Evolutionary conservation across 1,284 basidiomycete genomes (phyloP).

Genomic region (Cryptococcus sp.): DNA sequence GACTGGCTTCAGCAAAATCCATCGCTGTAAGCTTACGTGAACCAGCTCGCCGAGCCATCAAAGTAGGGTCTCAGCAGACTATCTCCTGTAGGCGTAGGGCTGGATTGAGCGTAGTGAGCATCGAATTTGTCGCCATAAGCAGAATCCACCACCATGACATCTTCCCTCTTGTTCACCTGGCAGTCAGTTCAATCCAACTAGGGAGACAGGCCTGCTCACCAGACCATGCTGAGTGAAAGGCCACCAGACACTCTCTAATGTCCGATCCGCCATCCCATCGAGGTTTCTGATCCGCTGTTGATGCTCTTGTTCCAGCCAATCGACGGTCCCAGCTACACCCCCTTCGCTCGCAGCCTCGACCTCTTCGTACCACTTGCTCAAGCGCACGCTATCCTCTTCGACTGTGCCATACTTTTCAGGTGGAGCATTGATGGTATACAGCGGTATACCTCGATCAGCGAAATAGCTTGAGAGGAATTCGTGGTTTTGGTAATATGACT

Average conservation of each 20-base stretch:
- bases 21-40: constrained; percentile 58
- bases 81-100: constrained; percentile 7
- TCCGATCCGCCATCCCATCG: constrained; percentile 70
- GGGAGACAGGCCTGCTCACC: constrained; percentile 16
- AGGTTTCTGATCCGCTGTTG: constrained; percentile 62
- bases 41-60: constrained; percentile 95
- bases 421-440: constrained; percentile 37
- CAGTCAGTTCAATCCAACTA: background rate
- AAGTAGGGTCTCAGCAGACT: constrained; percentile 65
- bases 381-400: constrained; percentile 55
- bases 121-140: constrained; percentile 83
- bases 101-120: constrained; percentile 52
- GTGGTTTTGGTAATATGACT: constrained; percentile 79
- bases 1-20: constrained; percentile 41
- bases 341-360: constrained; percentile 33
- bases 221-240: constrained; percentile 89
- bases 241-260: constrained; percentile 86
- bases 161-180: constrained; percentile 60
- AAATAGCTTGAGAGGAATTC: constrained; percentile 80
- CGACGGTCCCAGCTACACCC: constrained; percentile 56
- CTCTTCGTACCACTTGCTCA: constrained; percentile 65
- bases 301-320: constrained; percentile 65
- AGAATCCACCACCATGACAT: constrained; percentile 88
- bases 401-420: constrained; percentile 54
- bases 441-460: constrained; percentile 53